These are phyloP conservation scores for Cladosporium sp. DNA, from an alignment of 2,329 filamentous ascomycete genomes.

Conservation along the genomic window DNA sequence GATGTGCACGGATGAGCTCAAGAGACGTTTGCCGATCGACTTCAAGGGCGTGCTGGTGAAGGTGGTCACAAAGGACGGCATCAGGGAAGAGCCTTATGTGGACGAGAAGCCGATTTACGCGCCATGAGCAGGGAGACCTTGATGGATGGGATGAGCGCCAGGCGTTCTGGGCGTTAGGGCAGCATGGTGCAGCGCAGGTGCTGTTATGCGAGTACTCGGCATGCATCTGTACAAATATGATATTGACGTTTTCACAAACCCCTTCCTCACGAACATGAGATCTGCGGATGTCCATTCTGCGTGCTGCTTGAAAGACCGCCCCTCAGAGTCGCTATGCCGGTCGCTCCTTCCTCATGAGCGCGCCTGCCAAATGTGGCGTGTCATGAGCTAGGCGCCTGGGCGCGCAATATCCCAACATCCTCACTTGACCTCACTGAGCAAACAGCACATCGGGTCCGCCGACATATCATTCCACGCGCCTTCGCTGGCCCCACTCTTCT, in stretches of 20 bases:
- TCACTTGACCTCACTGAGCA: background rate
- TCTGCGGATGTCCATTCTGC: background rate
- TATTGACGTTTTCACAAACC: slow-evolving; percentile 9
- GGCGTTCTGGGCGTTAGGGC: slow-evolving; percentile 16
- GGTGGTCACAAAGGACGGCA: slow-evolving; percentile 90
- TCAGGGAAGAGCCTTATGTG: slow-evolving; percentile 80
- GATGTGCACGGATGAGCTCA: slow-evolving; percentile 96
- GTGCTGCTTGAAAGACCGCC: background rate
- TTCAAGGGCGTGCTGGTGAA: slow-evolving; percentile 94
- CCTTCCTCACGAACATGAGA: background rate
- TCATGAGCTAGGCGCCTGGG: background rate
- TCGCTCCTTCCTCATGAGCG: background rate
- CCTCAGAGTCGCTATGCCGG: background rate
- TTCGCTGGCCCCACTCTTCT: background rate
- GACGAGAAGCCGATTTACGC: slow-evolving; percentile 51
- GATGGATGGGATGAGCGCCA: slow-evolving; percentile 15
- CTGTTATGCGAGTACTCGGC: slow-evolving; percentile 11
- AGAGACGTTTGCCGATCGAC: slow-evolving; percentile 94
- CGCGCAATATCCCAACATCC: background rate
- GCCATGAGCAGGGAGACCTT: slow-evolving; percentile 24
- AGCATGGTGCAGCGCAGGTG: slow-evolving; percentile 16
- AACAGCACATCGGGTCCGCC: background rate
- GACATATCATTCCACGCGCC: background rate
- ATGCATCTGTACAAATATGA: slow-evolving; percentile 19
- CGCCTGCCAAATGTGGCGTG: background rate